A percentile compares a stretch with the other conserved stretches of the same genome.
Evolutionary conservation across 1,284 basidiomycete genomes (phyloP).

Genomic region (Anthracocystis panici-leucophaei): DNA sequence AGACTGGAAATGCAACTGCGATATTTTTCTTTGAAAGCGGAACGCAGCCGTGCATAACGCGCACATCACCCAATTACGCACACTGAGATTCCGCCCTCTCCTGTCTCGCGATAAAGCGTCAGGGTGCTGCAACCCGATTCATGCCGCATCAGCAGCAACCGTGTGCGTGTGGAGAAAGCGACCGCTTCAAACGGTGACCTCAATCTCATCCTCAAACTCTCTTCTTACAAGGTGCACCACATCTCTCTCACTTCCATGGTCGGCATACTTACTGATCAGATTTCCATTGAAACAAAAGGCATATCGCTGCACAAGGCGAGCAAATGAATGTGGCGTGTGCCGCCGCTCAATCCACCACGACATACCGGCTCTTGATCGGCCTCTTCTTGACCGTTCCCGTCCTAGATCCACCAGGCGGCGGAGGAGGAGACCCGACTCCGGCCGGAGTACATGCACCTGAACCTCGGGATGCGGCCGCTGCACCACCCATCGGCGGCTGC

Average conservation of each 20-base stretch:
- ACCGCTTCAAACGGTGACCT: background rate
- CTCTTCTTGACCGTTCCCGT: slow-evolving; percentile 62
- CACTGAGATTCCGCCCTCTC: slow-evolving; percentile 3
- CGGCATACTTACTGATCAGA: background rate
- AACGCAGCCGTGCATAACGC: slow-evolving; percentile 8
- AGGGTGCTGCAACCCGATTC: slow-evolving; percentile 6
- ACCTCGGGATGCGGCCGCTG: slow-evolving; percentile 3
- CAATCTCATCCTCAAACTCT: background rate
- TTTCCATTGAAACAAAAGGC: background rate
- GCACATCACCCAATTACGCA: background rate
- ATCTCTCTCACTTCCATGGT: background rate
- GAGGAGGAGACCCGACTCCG: slow-evolving; percentile 26
- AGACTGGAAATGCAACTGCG: slow-evolving; percentile 8
- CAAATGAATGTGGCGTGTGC: background rate
- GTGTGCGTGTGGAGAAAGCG: background rate
- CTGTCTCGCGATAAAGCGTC: background rate
- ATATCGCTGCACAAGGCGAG: background rate
- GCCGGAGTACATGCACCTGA: slow-evolving; percentile 29
- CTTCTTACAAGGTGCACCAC: background rate
- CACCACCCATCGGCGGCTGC: slow-evolving; percentile 45
- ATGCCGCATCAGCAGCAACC: background rate
- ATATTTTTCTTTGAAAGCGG: background rate
- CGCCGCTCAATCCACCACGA: slow-evolving; percentile 58
- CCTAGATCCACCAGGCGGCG: slow-evolving; percentile 41
- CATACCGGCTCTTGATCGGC: slow-evolving; percentile 67